Conservation (phyloP, 2,329 filamentous ascomycete species). For the Dactylonectria macrodidyma region DNA sequence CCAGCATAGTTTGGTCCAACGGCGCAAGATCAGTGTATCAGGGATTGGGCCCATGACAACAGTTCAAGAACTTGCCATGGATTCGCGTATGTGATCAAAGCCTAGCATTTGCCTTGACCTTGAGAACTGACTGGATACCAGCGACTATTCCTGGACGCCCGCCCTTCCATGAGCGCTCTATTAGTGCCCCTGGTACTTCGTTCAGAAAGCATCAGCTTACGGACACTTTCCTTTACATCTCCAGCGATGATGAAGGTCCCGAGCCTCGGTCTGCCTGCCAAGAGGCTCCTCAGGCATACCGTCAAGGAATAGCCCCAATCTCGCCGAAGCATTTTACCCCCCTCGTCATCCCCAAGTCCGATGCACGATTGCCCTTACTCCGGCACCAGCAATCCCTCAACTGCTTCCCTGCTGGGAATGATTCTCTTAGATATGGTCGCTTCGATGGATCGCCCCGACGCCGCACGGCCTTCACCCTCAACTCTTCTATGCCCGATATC, state of each 20-base stretch:
- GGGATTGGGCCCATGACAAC: conserved; percentile 79
- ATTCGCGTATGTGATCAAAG: conserved; percentile 71
- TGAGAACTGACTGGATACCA: conserved; percentile 50
- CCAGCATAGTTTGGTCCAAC: conserved; percentile 69
- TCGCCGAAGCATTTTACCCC: conserved; percentile 70
- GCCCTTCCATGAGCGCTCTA: conserved; percentile 75
- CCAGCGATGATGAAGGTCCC: conserved; percentile 43
- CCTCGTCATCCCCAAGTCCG: conserved; percentile 66
- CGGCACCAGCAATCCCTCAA: conserved; percentile 57
- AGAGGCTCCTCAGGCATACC: conserved; percentile 37
- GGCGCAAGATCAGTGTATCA: conserved; percentile 75
- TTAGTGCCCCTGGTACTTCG: conserved; percentile 69
- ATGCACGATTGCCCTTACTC: conserved; percentile 40
- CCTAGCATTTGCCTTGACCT: neutral
- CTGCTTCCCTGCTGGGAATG: conserved; percentile 64
- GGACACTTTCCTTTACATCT: conserved; percentile 45
- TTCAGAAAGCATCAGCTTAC: conserved; percentile 59
- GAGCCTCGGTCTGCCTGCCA: conserved; percentile 43
- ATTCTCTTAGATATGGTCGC: conserved; percentile 58
- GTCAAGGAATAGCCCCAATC: conserved; percentile 48
- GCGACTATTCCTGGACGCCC: conserved; percentile 78
- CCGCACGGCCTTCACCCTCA: conserved; percentile 58
- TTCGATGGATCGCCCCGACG: conserved; percentile 64
- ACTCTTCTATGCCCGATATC: conserved; percentile 55
- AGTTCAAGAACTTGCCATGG: conserved; percentile 77